Evolutionary conservation across 1,284 basidiomycete genomes (phyloP).

Genomic region (Kwoniella shivajii): DNA sequence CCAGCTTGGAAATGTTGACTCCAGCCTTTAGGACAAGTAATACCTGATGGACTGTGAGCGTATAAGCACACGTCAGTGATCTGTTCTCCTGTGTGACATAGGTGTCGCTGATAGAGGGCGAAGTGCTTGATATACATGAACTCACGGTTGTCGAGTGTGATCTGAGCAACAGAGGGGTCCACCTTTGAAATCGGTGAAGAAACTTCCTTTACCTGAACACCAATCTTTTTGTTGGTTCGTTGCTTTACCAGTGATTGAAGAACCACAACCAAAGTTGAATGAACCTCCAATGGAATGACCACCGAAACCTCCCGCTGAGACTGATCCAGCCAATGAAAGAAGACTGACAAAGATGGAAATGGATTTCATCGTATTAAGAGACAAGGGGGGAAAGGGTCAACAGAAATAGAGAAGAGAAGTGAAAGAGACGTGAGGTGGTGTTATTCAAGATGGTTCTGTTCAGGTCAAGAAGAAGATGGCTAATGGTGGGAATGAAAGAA

Average conservation of each 20-base stretch:
- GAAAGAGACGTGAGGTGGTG: constrained; percentile 6
- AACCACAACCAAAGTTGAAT: constrained; percentile 23
- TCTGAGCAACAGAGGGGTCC: constrained; percentile 18
- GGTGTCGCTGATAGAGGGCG: no score
- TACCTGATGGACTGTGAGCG: constrained; percentile 8
- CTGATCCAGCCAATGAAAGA: constrained; percentile 17
- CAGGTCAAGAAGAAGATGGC: constrained; percentile 1
- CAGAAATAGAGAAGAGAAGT: no score
- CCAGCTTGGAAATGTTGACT: constrained; percentile 18
- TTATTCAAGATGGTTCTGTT: constrained; percentile 2
- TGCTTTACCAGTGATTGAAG: constrained; percentile 11
- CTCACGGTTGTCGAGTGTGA: constrained; percentile 18
- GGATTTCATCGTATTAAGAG: constrained; percentile 14
- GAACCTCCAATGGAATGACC: constrained; percentile 6
- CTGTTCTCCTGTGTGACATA: not conserved
- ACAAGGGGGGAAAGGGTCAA: no score
- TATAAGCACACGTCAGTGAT: not conserved
- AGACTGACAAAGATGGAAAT: constrained; percentile 18
- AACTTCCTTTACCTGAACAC: constrained; percentile 19
- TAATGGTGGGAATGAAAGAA: not conserved
- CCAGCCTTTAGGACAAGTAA: constrained; percentile 27
- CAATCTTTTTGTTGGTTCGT: constrained; percentile 4
- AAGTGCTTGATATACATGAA: no score
- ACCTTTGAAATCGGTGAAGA: constrained; percentile 17
- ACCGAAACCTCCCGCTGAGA: constrained; percentile 19